These are phyloP conservation scores for Pluteus cervinus DNA, from an alignment of 768 basidiomycete genomes.

Conservation along the genomic window DNA sequence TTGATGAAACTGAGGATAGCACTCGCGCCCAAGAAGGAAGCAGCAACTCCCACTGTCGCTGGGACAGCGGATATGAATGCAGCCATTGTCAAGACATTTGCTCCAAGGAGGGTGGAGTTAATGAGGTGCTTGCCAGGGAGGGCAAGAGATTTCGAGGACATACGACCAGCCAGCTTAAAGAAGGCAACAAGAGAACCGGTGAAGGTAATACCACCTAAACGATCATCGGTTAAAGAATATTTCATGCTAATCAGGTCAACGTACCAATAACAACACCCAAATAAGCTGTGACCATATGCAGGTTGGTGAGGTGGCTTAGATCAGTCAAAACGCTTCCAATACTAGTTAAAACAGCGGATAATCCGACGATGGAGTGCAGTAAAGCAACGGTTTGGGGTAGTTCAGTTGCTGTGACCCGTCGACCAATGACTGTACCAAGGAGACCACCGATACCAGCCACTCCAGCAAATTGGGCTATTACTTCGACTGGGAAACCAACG, in stretches of 20 bases:
- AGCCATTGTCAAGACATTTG: conserved; percentile 68
- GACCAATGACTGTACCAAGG: conserved; percentile 67
- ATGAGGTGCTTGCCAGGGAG: conserved; percentile 76
- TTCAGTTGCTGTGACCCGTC: conserved; percentile 83
- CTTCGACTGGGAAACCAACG: conserved; percentile 73
- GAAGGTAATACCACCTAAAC: conserved; percentile 73
- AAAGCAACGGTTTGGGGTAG: conserved; percentile 77
- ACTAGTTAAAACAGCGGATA: conserved; percentile 84
- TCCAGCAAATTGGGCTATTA: conserved; percentile 72
- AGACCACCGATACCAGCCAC: conserved; percentile 71
- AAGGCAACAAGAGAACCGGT: conserved; percentile 89
- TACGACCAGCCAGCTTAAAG: conserved; percentile 78
- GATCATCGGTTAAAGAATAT: conserved; percentile 5
- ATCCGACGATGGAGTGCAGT: conserved; percentile 83
- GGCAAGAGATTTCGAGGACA: conserved; percentile 66
- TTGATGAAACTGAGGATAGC: conserved; percentile 77
- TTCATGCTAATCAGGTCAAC: conserved; percentile 4
- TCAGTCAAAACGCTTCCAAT: conserved; percentile 78
- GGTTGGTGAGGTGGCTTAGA: conserved; percentile 55
- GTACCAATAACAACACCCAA: conserved; percentile 80
- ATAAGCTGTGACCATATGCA: conserved; percentile 83
- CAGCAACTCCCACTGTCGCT: conserved; percentile 66
- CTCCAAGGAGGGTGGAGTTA: conserved; percentile 65
- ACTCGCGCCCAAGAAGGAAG: conserved; percentile 71
- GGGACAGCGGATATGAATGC: conserved; percentile 71